Evolutionary conservation across 345 rosid genomes (phyloP), one percentile per base, ranked within the genome.

Genomic region (Eucalyptus coolabah): DNA sequence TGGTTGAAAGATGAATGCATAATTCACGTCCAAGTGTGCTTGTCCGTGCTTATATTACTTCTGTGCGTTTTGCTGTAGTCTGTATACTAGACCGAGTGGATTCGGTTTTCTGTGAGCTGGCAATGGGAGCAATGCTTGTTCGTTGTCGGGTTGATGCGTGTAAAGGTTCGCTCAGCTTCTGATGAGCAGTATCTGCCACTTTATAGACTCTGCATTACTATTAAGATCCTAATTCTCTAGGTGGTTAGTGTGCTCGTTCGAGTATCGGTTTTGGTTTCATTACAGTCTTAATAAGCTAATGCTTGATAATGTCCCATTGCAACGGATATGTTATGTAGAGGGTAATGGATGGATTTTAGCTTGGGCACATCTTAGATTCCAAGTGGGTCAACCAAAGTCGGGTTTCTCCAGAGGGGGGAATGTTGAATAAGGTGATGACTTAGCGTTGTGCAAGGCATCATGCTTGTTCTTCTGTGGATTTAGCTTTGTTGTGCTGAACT

Each of bases 131-230:
- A 72, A 72, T 37, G 45, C 28, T 21, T 37, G 45, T 77, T 77
- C 28, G 0, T 21, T 77, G 59, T 19, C 4, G 5, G 11, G 83
- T 21, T 77, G 26, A 37, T 37, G 83, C 83, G 1, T 6, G 7
- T 77, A 69, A 2, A 5, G 21, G 42, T 12, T 69, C 42, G 1
- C 7, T 0, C 23, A 0, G 24, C 42, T 32, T 69, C 13, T 1
- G 3, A 5, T 3, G 44, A 72, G 83, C 0, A 37, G 45, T 72
- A 37, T 72, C 47, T 37, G 28, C 28, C 28, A 21, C 47, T 37
- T 72, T 37, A 72, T 72, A 37, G 83, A 10, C 15, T 37, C 16
- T 72, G 15, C 83, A 37, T 21, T 72, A 53, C 59, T 53, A 72
- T 72, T 24, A 42, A 37, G 23, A 72, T 72, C 7, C 5, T 37